Conservation (phyloP, 495 filamentous ascomycete genomes). For the Saxophila tyrrhenica region DNA sequence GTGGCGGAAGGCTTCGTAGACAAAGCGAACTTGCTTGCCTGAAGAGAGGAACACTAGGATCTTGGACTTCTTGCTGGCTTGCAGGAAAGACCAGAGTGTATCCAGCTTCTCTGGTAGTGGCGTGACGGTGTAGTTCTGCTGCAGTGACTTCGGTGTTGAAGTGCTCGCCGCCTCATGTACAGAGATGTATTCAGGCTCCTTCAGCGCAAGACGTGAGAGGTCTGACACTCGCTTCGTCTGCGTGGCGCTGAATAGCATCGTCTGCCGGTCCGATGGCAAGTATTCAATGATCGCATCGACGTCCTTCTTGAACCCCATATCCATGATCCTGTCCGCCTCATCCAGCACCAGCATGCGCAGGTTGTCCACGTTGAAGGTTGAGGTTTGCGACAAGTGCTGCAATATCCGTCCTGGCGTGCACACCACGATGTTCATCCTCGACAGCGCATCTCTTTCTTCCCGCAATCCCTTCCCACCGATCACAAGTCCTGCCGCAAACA, state of each 20-base stretch:
- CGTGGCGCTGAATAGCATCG: slow-evolving; percentile 88
- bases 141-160: slow-evolving; percentile 74
- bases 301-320: slow-evolving; percentile 90
- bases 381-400: slow-evolving; percentile 92
- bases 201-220: slow-evolving; percentile 73
- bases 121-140: slow-evolving; percentile 83
- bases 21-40: slow-evolving; percentile 91
- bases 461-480: slow-evolving; percentile 88
- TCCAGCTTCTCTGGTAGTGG: slow-evolving; percentile 80
- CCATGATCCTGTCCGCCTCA: slow-evolving; percentile 92
- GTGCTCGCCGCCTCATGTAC: slow-evolving; percentile 72
- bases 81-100: slow-evolving; percentile 83
- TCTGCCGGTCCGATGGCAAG: slow-evolving; percentile 77
- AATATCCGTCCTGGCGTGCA: slow-evolving; percentile 92
- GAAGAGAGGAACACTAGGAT: slow-evolving; percentile 90
- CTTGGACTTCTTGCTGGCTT: slow-evolving; percentile 77
- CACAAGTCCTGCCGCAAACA: slow-evolving; percentile 84
- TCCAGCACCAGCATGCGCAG: slow-evolving; percentile 89
- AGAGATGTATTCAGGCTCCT: slow-evolving; percentile 87
- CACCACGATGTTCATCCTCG: slow-evolving; percentile 94
- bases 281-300: slow-evolving; percentile 92
- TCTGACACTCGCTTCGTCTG: slow-evolving; percentile 92
- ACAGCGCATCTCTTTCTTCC: slow-evolving; percentile 77
- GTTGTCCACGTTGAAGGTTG: slow-evolving; percentile 78
- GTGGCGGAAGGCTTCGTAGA: slow-evolving; percentile 84